Evolutionary conservation across 495 filamentous ascomycete genomes (phyloP).

Genomic region (Penicillium silybi): DNA sequence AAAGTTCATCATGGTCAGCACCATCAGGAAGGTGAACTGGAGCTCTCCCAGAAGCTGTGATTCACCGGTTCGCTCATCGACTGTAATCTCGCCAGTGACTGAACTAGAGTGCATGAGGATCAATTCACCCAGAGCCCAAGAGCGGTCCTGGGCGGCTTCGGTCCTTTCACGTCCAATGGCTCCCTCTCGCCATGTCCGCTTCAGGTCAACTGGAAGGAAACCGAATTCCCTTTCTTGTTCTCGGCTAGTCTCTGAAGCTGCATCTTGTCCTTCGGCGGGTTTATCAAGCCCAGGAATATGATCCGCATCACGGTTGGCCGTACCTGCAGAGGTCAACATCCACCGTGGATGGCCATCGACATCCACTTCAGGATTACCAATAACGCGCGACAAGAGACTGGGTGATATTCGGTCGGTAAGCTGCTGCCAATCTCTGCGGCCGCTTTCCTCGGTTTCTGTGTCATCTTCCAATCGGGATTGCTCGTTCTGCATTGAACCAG

Average conservation of each 20-base stretch:
- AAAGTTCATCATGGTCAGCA: constrained; percentile 75
- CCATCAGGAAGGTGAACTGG: constrained; percentile 79
- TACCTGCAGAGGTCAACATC: constrained; percentile 46
- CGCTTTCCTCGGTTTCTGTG: constrained; percentile 29
- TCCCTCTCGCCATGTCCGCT: constrained; percentile 63
- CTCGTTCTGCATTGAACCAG: constrained; percentile 1
- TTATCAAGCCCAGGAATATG: constrained; percentile 46
- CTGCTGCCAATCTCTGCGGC: constrained; percentile 35
- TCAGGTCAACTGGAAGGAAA: constrained; percentile 48
- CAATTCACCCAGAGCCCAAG: constrained; percentile 61
- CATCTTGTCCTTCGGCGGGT: constrained; percentile 8
- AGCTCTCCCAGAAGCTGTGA: constrained; percentile 73
- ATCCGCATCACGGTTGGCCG: constrained; percentile 43
- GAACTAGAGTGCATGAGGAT: constrained; percentile 31
- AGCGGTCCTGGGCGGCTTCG: constrained; percentile 65
- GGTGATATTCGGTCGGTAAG: constrained; percentile 42
- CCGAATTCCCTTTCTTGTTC: constrained; percentile 41
- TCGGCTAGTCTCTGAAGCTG: background rate
- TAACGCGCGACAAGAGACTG: constrained; percentile 35
- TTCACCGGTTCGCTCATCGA: constrained; percentile 25
- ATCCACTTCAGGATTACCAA: constrained; percentile 33
- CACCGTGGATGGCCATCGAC: constrained; percentile 39
- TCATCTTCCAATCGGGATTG: constrained; percentile 18
- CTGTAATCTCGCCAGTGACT: constrained; percentile 6
- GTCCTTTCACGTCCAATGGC: constrained; percentile 70